Evolutionary conservation across 1,284 basidiomycete species (phyloP).

Genomic region (Takashimella koratensis): DNA sequence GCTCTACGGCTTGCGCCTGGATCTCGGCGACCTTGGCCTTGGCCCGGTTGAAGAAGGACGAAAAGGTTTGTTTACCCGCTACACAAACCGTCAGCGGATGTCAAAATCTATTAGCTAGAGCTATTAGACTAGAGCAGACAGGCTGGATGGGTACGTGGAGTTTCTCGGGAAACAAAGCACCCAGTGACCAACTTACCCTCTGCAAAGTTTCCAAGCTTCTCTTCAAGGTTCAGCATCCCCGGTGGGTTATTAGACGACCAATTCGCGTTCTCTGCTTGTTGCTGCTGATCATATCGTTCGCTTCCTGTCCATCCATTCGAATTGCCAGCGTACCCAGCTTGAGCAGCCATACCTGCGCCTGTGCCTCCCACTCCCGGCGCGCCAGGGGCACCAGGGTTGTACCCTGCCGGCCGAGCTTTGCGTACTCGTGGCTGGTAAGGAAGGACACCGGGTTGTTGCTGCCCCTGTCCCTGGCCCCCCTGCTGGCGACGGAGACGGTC

Average conservation of each 20-base stretch:
- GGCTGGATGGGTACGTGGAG: too few species aligned
- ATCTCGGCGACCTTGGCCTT: slow-evolving; percentile 41
- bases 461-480: background rate
- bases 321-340: background rate
- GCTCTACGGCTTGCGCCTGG: slow-evolving; percentile 17
- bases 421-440: slow-evolving; percentile 47
- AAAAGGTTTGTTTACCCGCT: slow-evolving; percentile 44
- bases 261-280: slow-evolving; percentile 4
- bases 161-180: too few species aligned
- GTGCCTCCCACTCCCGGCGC: too few species aligned
- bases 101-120: slow-evolving; percentile 3
- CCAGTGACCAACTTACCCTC: slow-evolving; percentile 35
- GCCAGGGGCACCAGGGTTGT: slow-evolving; percentile 6
- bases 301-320: slow-evolving; percentile 2
- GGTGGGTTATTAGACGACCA: slow-evolving; percentile 17
- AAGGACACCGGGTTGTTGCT: slow-evolving; percentile 19
- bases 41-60: slow-evolving; percentile 34
- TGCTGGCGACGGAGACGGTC: slow-evolving; percentile 1
- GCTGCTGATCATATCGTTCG: slow-evolving; percentile 1
- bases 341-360: background rate
- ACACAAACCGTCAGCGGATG: slow-evolving; percentile 6
- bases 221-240: slow-evolving; percentile 41
- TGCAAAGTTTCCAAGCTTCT: slow-evolving; percentile 41
- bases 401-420: slow-evolving; percentile 14
- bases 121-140: background rate